Evolutionary conservation across 805 yeast species (phyloP).

Genomic region (Pichia heedii): DNA sequence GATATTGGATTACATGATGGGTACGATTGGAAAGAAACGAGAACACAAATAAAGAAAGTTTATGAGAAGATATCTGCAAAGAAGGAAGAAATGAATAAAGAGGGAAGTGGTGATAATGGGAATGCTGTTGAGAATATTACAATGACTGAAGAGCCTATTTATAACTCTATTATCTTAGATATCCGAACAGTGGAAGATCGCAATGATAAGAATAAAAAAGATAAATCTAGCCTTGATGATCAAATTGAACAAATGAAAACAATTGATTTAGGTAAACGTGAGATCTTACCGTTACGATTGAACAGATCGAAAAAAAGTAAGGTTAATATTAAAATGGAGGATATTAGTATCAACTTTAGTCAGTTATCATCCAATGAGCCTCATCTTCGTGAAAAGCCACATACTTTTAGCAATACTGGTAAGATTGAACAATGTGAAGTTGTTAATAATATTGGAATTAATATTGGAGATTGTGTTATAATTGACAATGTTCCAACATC

Average conservation of each 20-base stretch:
- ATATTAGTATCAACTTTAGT: conserved; percentile 39
- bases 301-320: conserved; percentile 58
- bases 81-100: conserved; percentile 24
- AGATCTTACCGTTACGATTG: conserved; percentile 41
- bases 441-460: conserved; percentile 40
- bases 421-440: conserved; percentile 32
- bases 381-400: conserved; percentile 19
- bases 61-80: conserved; percentile 50
- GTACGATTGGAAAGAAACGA: conserved; percentile 80
- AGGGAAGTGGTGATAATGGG: not conserved
- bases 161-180: conserved; percentile 68
- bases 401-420: conserved; percentile 21
- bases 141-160: conserved; percentile 18
- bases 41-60: conserved; percentile 55
- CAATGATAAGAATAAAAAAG: not conserved
- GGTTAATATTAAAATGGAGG: conserved; percentile 44
- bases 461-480: conserved; percentile 47
- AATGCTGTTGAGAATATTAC: not conserved
- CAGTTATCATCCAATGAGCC: conserved; percentile 35
- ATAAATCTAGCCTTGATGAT: not conserved
- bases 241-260: conserved; percentile 1
- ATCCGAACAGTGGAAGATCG: conserved; percentile 4
- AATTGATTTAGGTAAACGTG: conserved; percentile 25
- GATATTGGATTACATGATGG: conserved; percentile 68
- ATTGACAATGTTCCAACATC: conserved; percentile 78